These are phyloP conservation scores for Aspergillus carbonarius DNA, from an alignment of 2,329 filamentous ascomycete genomes.

Conservation along the genomic window DNA sequence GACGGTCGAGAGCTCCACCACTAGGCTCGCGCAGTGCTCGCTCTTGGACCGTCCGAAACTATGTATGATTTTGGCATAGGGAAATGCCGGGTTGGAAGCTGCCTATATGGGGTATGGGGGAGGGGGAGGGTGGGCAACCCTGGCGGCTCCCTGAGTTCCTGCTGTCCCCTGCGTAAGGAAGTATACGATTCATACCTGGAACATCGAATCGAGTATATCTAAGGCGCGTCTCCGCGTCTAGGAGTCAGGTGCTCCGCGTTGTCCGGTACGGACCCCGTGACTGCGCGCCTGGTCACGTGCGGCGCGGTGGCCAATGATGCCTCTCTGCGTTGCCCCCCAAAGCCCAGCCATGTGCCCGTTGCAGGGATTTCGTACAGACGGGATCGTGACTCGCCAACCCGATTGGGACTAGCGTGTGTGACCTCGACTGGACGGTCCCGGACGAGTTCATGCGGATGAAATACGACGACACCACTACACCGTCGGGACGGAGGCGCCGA, in stretches of 20 bases:
- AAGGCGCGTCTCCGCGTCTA: slow-evolving; percentile 19
- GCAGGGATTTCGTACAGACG: slow-evolving; percentile 10
- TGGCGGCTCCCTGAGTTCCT: background rate
- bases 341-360: slow-evolving; percentile 16
- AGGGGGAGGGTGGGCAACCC: background rate
- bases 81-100: too few species aligned
- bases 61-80: slow-evolving; percentile 2
- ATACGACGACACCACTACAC: too few species aligned
- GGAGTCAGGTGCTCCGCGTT: slow-evolving; percentile 21
- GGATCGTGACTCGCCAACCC: slow-evolving; percentile 8
- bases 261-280: slow-evolving; percentile 21
- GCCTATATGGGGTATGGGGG: background rate
- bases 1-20: slow-evolving; percentile 31
- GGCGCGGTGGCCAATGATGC: slow-evolving; percentile 3
- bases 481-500: too few species aligned
- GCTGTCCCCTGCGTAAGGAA: background rate
- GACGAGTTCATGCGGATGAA: too few species aligned
- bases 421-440: background rate
- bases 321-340: slow-evolving; percentile 8
- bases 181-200: too few species aligned
- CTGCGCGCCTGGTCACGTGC: slow-evolving; percentile 22
- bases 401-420: background rate
- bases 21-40: slow-evolving; percentile 21
- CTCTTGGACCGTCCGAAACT: slow-evolving; percentile 13
- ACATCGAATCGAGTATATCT: too few species aligned